Percentiles rank a stretch among this genome's conserved stretches.
Conservation (phyloP, 768 basidiomycete species). For the Cantharellus anzutake region DNA sequence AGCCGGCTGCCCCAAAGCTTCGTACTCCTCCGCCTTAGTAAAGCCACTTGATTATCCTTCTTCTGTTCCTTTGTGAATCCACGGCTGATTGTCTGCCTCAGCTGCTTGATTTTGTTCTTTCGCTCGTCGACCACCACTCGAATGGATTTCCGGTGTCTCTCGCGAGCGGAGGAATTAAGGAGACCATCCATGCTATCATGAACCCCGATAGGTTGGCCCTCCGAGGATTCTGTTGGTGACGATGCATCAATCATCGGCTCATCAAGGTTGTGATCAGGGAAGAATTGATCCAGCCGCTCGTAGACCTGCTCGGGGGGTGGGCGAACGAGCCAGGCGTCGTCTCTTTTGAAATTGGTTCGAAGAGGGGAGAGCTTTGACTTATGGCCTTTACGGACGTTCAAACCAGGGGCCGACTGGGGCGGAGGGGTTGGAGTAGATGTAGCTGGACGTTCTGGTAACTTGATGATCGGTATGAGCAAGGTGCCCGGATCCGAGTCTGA, state of each 20-base stretch:
- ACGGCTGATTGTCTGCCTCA: slow-evolving; percentile 48
- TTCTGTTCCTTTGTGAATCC: slow-evolving; percentile 25
- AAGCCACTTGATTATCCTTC: slow-evolving; percentile 16
- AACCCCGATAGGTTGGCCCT: slow-evolving; percentile 7
- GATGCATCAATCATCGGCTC: slow-evolving; percentile 86
- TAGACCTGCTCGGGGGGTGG: slow-evolving; percentile 86
- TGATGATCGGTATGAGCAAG: background rate
- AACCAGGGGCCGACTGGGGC: background rate
- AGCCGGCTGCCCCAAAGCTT: slow-evolving; percentile 90
- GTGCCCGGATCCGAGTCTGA: background rate
- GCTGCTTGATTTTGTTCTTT: slow-evolving; percentile 43
- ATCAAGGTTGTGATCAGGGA: slow-evolving; percentile 91
- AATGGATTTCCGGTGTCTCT: slow-evolving; percentile 72
- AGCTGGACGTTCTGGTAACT: too few relatives aligned
- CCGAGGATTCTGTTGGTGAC: slow-evolving; percentile 37
- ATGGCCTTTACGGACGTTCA: background rate
- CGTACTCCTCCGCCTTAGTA: slow-evolving; percentile 67
- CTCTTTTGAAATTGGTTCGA: slow-evolving; percentile 1
- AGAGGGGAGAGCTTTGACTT: background rate
- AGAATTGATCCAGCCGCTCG: slow-evolving; percentile 82
- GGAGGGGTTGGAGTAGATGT: too few relatives aligned
- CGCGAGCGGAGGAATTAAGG: background rate
- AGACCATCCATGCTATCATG: background rate
- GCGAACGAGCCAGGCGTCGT: slow-evolving; percentile 73
- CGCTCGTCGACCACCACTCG: slow-evolving; percentile 82